phyloP scores from a whole-genome alignment of 2,329 filamentous ascomycete species.

The Coniochaeta sp. region DNA sequence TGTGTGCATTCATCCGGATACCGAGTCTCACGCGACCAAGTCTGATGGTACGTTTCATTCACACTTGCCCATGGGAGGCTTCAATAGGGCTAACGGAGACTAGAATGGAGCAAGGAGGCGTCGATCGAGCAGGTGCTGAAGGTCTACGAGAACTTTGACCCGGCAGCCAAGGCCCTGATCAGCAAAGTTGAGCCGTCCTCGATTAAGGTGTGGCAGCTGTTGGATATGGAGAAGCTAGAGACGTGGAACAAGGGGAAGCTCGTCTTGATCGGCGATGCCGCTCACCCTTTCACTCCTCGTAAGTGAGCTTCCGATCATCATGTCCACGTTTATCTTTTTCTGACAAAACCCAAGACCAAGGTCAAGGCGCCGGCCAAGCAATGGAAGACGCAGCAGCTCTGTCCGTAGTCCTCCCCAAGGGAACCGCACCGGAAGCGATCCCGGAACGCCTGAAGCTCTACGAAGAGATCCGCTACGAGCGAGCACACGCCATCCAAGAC shows the following conservation, averaged over 20 bases:
- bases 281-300: constrained; percentile 60
- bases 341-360: constrained; percentile 30
- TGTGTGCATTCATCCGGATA: constrained; percentile 43
- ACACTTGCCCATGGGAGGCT: no score
- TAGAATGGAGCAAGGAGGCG: constrained; percentile 32
- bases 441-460: constrained; percentile 51
- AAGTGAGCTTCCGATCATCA: constrained; percentile 13
- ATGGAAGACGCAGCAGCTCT: constrained; percentile 62
- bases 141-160: constrained; percentile 34
- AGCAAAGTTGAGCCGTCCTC: constrained; percentile 33
- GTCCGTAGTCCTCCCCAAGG: constrained; percentile 44
- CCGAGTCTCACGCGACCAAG: constrained; percentile 24
- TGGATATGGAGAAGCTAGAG: constrained; percentile 55
- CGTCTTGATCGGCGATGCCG: constrained; percentile 58
- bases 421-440: constrained; percentile 37
- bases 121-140: constrained; percentile 29
- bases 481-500: constrained; percentile 24
- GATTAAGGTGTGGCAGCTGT: constrained; percentile 50
- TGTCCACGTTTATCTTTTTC: background rate
- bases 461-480: constrained; percentile 47
- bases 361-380: constrained; percentile 55
- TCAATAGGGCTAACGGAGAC: constrained; percentile 6
- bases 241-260: constrained; percentile 47
- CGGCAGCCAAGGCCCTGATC: constrained; percentile 29
- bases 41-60: constrained; percentile 20